A percentile compares a stretch with the other conserved stretches of the same genome.
Evolutionary conservation across 1,139 yeast species (phyloP).

Genomic region (Geotrichum histeridarum): DNA sequence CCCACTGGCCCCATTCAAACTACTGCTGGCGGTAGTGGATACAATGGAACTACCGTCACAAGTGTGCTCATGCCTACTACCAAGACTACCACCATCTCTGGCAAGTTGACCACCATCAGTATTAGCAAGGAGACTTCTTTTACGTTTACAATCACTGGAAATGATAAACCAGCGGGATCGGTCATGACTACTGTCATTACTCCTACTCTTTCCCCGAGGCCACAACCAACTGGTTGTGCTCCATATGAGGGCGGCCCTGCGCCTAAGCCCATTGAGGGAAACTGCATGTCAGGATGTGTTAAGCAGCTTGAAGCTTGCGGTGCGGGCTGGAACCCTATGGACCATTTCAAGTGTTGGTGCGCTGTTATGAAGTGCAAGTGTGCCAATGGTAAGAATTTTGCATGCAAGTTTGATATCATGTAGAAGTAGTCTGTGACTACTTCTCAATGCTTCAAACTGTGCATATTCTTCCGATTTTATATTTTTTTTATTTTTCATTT

Average conservation of each 20-base stretch:
- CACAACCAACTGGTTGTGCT: conserved; percentile 12
- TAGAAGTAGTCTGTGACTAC: background rate
- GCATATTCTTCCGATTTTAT: background rate
- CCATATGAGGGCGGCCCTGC: conserved; percentile 21
- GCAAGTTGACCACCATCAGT: background rate
- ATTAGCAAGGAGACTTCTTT: background rate
- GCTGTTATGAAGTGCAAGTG: conserved; percentile 27
- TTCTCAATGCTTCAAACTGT: background rate
- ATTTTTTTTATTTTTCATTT: background rate
- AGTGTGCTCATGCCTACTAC: conserved; percentile 1
- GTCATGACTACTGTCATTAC: conserved; percentile 2
- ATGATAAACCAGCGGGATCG: background rate
- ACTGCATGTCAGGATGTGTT: conserved; percentile 28
- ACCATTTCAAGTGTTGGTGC: conserved; percentile 22
- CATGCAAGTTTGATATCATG: conserved; percentile 14
- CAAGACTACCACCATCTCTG: conserved; percentile 1
- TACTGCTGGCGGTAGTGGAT: conserved; percentile 5
- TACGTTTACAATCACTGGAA: conserved; percentile 1
- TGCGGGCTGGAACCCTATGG: conserved; percentile 13
- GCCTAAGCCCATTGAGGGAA: conserved; percentile 24
- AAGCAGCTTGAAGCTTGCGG: conserved; percentile 21
- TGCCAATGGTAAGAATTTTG: conserved; percentile 26
- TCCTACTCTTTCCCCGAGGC: conserved; percentile 6
- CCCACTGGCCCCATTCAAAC: conserved; percentile 5
- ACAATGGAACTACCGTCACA: conserved; percentile 4